A percentile compares a stretch with the other conserved stretches of the same genome.
phyloP scores from a whole-genome alignment of 176 grass and related monocot species.

The Zea luxurians region DNA sequence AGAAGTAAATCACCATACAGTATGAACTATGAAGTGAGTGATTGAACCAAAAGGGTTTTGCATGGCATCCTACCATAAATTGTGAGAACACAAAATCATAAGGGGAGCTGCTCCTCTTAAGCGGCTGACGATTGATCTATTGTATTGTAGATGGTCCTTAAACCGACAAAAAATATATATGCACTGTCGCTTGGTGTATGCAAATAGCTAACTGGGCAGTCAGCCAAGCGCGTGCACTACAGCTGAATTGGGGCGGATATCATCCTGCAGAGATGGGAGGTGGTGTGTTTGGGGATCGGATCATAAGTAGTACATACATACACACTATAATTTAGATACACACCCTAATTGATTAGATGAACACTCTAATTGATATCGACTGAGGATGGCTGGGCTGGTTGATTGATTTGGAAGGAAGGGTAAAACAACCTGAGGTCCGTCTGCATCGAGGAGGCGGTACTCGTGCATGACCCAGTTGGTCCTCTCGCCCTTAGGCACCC shows the following conservation, averaged over 20 bases:
- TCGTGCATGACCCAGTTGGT: slow-evolving; percentile 99
- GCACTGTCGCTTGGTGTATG: not conserved
- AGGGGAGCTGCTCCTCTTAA: not conserved
- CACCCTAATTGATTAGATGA: not conserved
- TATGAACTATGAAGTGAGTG: too few relatives aligned
- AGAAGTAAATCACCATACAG: not conserved
- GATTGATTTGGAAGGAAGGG: not conserved
- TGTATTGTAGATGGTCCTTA: not conserved
- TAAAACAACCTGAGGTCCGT: slow-evolving; percentile 37
- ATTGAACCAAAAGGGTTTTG: too few relatives aligned
- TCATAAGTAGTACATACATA: not conserved
- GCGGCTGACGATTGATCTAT: not conserved
- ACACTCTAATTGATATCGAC: too few relatives aligned
- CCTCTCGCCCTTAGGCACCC: slow-evolving; percentile 75
- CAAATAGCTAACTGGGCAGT: too few relatives aligned
- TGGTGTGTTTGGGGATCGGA: not conserved
- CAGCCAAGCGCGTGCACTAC: not conserved
- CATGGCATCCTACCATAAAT: not conserved
- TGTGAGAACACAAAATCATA: not conserved
- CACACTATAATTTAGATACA: too few relatives aligned
- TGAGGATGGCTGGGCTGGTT: too few relatives aligned
- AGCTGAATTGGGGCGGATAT: not conserved
- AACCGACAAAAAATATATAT: too few relatives aligned
- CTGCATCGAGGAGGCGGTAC: slow-evolving; percentile 61
- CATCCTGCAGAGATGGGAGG: not conserved